Evolutionary conservation across 495 filamentous ascomycete species (phyloP).

Genomic region (Lasiosphaeria miniovina): DNA sequence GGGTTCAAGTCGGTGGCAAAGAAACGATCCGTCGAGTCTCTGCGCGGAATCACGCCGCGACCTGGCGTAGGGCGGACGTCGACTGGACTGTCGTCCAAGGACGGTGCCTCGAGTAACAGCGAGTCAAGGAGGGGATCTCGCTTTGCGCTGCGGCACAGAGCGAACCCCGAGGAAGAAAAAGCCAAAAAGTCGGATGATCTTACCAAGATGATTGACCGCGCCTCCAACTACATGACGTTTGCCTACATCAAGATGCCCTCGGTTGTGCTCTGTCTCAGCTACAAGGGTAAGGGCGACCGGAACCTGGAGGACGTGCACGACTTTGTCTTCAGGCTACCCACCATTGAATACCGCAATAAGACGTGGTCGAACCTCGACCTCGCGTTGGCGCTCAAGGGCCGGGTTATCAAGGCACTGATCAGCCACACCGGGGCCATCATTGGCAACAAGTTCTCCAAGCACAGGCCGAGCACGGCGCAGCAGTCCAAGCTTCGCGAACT

Average conservation of each 20-base stretch:
- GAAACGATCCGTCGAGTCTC: constrained; percentile 66
- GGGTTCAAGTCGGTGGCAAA: constrained; percentile 46
- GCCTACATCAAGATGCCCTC: constrained; percentile 92
- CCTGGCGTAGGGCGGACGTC: constrained; percentile 51
- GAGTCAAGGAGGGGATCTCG: constrained; percentile 51
- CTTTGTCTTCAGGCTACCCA: constrained; percentile 93
- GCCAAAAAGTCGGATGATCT: constrained; percentile 75
- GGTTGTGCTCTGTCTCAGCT: constrained; percentile 91
- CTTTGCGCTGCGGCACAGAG: constrained; percentile 41
- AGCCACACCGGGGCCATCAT: constrained; percentile 95
- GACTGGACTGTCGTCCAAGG: constrained; percentile 44
- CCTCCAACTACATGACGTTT: constrained; percentile 95
- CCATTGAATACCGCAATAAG: constrained; percentile 94
- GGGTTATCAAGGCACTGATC: constrained; percentile 89
- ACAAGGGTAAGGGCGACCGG: constrained; percentile 92
- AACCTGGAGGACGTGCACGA: constrained; percentile 96
- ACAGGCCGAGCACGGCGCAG: constrained; percentile 73
- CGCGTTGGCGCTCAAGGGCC: constrained; percentile 85
- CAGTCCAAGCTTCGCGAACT: constrained; percentile 78
- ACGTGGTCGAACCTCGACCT: constrained; percentile 98
- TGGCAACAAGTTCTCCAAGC: constrained; percentile 91
- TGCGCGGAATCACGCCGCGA: constrained; percentile 47
- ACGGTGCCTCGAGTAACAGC: constrained; percentile 38
- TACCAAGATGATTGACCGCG: constrained; percentile 95
- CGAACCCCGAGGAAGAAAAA: constrained; percentile 38